Base-by-base conservation (phyloP, 768 basidiomycete species). In the Lanmaoa pseudosensibilis region DNA sequence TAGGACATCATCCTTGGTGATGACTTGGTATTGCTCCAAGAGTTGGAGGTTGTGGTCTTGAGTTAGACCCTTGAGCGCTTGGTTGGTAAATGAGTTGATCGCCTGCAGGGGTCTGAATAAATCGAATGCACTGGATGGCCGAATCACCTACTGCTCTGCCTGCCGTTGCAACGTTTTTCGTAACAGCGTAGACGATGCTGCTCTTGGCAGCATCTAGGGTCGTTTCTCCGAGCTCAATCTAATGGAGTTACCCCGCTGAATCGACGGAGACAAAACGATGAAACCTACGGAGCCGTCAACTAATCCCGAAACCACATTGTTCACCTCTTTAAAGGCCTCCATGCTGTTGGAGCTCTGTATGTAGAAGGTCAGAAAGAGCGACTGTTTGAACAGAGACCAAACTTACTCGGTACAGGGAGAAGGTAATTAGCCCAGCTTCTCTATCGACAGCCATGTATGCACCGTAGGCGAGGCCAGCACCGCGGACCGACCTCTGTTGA, bases 381-480 rank as follows among this genome's bases (percentile, higher is more conserved):
- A 12, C 8, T 37, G 27, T 25, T 21, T 18, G 37, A 53, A 48
- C 19, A 16, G 8, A 13, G 19, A 21, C 32, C 21, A 53, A 32
- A 72, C 85, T 55, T 75, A 88, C 90, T 49, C 92, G 80, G 67
- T 93, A 95, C 3, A 95, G 76, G 15, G 82, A 80, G 73, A 94
- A 95, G 49, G 73, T 83, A 27, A 93, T 73, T 12, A 88, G 73
- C 2, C 93, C 93, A 23, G 87, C 80, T 73, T 97, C 94, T 33
- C 85, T 75, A 62, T 95, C 92, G 33, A 86, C 69, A 0, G 79
- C 78, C 33, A 88, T 78, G 64, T 85, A 84, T 27, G 92, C 92
- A n/a, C 94, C 92, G 61, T 97, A 98, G 5, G 97, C 97, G 34
- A 99, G 75, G 21, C 97, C 97, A 54, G 92, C 88, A 8, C 97